Base-by-base conservation (phyloP, 441 rosid genomes). In the Euphorbia schlechtendalii region DNA sequence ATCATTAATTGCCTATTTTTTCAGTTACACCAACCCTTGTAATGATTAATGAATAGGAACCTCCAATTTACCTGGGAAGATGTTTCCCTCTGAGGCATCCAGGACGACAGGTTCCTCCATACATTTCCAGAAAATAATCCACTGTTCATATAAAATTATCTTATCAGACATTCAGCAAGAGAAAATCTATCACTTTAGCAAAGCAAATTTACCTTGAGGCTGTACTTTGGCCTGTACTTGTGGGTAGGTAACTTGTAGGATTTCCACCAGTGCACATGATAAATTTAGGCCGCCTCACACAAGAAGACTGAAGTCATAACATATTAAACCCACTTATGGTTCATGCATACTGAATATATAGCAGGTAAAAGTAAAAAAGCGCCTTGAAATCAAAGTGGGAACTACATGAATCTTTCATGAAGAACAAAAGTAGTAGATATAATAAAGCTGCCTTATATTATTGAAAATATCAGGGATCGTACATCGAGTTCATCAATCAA, bases 191-290 rank as follows among this genome's bases (percentile, higher is more conserved):
- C 25, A 18, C 57, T 73, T 43, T 38, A 52, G 32, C 34, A 61
- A 32, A 68, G 61, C 32, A 65, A 61, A 52, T 58, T 55, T 79
- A 90, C 97, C 92, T 80, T 64, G 96, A 68, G 52, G 82, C 56
- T 17, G 87, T 76, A 63, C 68, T 85, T 70, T 87, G 96, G 70
- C 57, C 74, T 9, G 88, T 46, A 81, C 81, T 78, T 59, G 96
- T 81, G 32, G 99, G 96, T 40, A 89, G 75, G 82, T 83, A 77
- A 61, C 83, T 85, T 24, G 86, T 67, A 67, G 96, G 74, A 61
- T 70, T 93, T 36, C 92, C 97, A 10, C 97, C 97, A 51, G 96
- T 82, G 85, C 92, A 88, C 81, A 90, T 66, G 65, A 90, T 87
- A 80, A 82, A 93, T 68, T 88, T 93, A 43, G 95, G 96, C 60